Percentiles rank a stretch among this genome's conserved stretches.
phyloP scores from a whole-genome alignment of 768 basidiomycete species.

The Psilocybe cubensis region DNA sequence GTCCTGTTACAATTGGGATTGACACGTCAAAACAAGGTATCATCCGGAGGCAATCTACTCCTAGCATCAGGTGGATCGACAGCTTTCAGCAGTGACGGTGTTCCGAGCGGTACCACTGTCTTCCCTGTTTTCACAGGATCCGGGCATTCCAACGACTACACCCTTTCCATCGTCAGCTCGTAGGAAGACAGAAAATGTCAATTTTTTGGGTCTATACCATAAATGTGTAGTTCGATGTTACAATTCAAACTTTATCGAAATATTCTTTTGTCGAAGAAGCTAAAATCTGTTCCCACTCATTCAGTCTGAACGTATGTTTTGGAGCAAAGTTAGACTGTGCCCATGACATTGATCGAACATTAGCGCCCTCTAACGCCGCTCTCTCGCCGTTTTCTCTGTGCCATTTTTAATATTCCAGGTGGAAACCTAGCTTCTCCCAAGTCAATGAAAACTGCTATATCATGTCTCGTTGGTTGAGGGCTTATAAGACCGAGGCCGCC shows the following conservation, averaged over 20 bases:
- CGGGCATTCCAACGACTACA: conserved; percentile 37
- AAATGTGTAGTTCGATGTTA: not conserved
- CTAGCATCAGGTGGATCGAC: conserved; percentile 55
- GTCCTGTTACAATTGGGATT: not conserved
- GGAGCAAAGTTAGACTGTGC: not conserved
- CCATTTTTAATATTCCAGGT: not conserved
- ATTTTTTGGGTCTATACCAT: not conserved
- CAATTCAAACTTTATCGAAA: too few species aligned
- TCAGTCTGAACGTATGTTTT: not conserved
- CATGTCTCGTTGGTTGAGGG: not conserved
- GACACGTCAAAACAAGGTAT: conserved; percentile 33
- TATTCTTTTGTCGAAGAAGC: not conserved
- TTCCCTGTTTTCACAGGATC: conserved; percentile 41
- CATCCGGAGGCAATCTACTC: conserved; percentile 50
- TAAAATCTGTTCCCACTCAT: not conserved
- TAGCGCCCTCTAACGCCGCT: conserved; percentile 27
- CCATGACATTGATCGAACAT: not conserved
- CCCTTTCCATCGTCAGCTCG: conserved; percentile 39
- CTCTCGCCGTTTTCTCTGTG: conserved; percentile 20
- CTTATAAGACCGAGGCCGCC: not conserved
- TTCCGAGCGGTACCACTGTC: conserved; percentile 54
- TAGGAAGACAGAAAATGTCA: conserved; percentile 15
- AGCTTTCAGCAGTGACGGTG: conserved; percentile 49
- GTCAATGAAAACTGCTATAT: not conserved
- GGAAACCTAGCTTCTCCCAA: conserved; percentile 8